Conservation (phyloP, 2,329 filamentous ascomycete species). For the Daldinia sp. region DNA sequence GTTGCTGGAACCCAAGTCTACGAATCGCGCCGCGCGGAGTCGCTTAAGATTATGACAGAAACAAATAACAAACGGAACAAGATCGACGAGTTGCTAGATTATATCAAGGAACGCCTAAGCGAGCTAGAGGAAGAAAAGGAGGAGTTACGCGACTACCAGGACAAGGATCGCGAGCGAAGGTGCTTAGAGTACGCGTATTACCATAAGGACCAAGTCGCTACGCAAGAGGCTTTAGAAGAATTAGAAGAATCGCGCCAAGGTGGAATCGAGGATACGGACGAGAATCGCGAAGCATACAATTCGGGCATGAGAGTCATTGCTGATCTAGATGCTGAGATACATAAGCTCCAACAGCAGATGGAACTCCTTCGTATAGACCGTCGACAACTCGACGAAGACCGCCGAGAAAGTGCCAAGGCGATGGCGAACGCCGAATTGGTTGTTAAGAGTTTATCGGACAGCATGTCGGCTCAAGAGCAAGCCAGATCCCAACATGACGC, state of each 20-base stretch:
- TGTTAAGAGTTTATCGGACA: conserved; percentile 82
- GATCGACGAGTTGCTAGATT: conserved; percentile 90
- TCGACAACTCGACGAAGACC: conserved; percentile 86
- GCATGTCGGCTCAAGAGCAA: conserved; percentile 79
- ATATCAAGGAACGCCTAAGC: conserved; percentile 86
- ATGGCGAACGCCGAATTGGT: conserved; percentile 88
- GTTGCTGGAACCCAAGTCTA: conserved; percentile 99
- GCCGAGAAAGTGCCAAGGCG: conserved; percentile 79
- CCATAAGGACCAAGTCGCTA: conserved; percentile 83
- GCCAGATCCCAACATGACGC: conserved; percentile 74
- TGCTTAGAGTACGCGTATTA: conserved; percentile 96
- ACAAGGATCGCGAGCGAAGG: conserved; percentile 89
- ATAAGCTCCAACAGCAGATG: conserved; percentile 80
- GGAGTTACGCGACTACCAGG: conserved; percentile 90
- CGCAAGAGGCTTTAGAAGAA: conserved; percentile 78
- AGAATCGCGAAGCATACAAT: conserved; percentile 78
- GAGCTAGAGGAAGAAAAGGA: conserved; percentile 98
- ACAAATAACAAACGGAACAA: conserved; percentile 94
- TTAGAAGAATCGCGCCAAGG: conserved; percentile 84
- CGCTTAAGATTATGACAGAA: conserved; percentile 94
- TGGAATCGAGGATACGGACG: conserved; percentile 84
- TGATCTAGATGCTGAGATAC: conserved; percentile 79
- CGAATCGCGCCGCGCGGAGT: conserved; percentile 89
- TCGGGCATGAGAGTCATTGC: conserved; percentile 82
- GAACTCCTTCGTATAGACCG: conserved; percentile 87